Evolutionary conservation across 1,139 yeast genomes (phyloP).

Genomic region (Arxiozyma slooffiae): DNA sequence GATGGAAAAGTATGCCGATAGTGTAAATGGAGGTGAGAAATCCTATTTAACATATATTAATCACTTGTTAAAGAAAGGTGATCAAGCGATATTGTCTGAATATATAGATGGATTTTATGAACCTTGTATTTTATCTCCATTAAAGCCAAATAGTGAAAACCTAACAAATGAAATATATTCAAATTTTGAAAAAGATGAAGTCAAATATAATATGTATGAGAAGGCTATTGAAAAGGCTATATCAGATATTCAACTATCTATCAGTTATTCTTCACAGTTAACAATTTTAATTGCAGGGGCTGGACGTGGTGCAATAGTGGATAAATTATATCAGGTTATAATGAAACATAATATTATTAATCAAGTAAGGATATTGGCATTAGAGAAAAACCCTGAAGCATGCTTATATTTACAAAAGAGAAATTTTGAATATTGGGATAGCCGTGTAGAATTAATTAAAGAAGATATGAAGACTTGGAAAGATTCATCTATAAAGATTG

Average conservation of each 20-base stretch:
- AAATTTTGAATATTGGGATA: slow-evolving; percentile 39
- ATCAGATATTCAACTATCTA: slow-evolving; percentile 27
- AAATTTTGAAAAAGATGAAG: slow-evolving; percentile 57
- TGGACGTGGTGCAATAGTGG: slow-evolving; percentile 75
- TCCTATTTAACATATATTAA: slow-evolving; percentile 46
- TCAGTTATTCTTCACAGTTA: slow-evolving; percentile 8
- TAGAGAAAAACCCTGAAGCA: slow-evolving; percentile 68
- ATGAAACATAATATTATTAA: slow-evolving; percentile 24
- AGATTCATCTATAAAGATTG: slow-evolving; percentile 32
- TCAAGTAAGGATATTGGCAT: slow-evolving; percentile 38
- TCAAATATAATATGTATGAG: slow-evolving; percentile 59
- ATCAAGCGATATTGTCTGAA: slow-evolving; percentile 13
- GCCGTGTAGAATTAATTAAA: slow-evolving; percentile 40
- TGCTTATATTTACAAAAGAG: slow-evolving; percentile 37
- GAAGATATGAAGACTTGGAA: slow-evolving; percentile 50
- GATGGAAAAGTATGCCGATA: slow-evolving; percentile 33
- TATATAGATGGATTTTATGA: slow-evolving; percentile 3
- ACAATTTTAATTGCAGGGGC: slow-evolving; percentile 68
- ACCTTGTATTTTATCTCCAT: slow-evolving; percentile 39
- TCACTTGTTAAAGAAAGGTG: slow-evolving; percentile 37
- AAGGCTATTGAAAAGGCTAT: slow-evolving; percentile 57
- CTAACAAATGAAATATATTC: slow-evolving; percentile 52
- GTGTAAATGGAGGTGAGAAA: slow-evolving; percentile 36
- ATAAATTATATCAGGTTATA: slow-evolving; percentile 40
- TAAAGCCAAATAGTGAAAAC: slow-evolving; percentile 57